Base-by-base conservation (phyloP, 495 filamentous ascomycete genomes). In the Jackrogersella multiformis region DNA sequence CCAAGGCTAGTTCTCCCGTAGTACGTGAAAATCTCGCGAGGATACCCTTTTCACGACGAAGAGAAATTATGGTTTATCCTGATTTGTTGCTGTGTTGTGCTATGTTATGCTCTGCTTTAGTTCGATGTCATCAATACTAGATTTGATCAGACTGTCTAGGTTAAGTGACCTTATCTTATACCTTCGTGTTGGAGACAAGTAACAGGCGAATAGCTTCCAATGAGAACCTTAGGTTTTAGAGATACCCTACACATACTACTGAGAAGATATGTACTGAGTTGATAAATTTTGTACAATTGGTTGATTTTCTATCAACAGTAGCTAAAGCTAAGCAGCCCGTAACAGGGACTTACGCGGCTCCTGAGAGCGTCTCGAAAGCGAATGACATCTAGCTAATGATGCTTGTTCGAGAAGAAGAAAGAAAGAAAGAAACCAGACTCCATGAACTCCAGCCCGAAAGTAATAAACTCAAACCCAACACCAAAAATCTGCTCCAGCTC, bases 1-100 rank as follows among this genome's bases (percentile, higher is more conserved):
- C n/a, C n/a, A n/a, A n/a, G 49, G 52, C 35, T 57, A 61, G 57
- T 39, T 52, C 49, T 59, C 46, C 62, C 55, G 26, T 45, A 52
- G 24, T 30, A 61, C 32, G 24, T 46, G 42, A 46, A n/a, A 53
- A 44, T 61, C 45, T 52, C 26, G 46, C 35, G 57, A 45, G 49
- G 59, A 62, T 54, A 54, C 38, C 44, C 44, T 45, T 38, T 49
- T 41, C 9, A 15, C 13, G 26, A 26, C 15, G 32, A 1, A 13
- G n/a, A 36, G 5, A 23, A 9, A 53, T 36, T 38, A 5, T 24
- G 18, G 30, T 2, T 53, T 52, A 35, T 30, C 16, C 21, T 20
- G 48, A 20, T 35, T 21, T 10, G 9, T 42, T 4, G 16, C 5
- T 9, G 39, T 42, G 15, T 10, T 20, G 4, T 36, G 34, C n/a